Conservation (phyloP, 106 monocot genomes). For the Phalaenopsis equestris region DNA sequence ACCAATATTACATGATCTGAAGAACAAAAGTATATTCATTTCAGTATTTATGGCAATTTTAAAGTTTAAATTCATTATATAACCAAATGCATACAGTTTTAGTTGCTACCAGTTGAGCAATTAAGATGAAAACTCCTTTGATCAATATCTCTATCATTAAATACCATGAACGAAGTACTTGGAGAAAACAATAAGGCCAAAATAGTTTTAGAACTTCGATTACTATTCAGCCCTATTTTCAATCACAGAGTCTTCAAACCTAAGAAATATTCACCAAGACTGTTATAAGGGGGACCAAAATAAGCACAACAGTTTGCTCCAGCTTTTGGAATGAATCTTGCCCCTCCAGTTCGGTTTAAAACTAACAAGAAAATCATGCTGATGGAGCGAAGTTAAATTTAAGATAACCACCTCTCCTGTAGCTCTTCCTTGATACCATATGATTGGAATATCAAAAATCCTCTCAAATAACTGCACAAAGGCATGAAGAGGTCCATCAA, state of each 20-base stretch:
- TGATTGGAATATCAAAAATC: constrained; percentile 82
- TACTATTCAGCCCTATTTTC: neutral
- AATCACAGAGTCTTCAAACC: neutral
- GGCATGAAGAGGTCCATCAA: constrained; percentile 14
- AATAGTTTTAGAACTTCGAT: neutral
- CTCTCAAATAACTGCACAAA: constrained; percentile 87
- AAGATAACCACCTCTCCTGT: constrained; percentile 86
- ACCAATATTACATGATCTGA: neutral
- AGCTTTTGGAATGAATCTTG: neutral
- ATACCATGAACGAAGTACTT: neutral
- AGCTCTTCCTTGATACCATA: constrained; percentile 77
- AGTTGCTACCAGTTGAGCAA: neutral
- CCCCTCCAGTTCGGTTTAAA: neutral
- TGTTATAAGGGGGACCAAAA: neutral
- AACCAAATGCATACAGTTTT: neutral
- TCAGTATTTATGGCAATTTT: neutral
- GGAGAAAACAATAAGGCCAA: neutral
- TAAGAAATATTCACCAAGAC: neutral
- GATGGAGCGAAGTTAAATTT: constrained; percentile 6
- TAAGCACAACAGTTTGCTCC: neutral
- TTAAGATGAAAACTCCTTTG: neutral
- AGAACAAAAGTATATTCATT: neutral
- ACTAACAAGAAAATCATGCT: neutral
- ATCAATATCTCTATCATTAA: neutral
- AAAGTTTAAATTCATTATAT: neutral